Base-by-base conservation (phyloP, 78 protist genomes). In the Neovahlkampfia damariscottae region DNA sequence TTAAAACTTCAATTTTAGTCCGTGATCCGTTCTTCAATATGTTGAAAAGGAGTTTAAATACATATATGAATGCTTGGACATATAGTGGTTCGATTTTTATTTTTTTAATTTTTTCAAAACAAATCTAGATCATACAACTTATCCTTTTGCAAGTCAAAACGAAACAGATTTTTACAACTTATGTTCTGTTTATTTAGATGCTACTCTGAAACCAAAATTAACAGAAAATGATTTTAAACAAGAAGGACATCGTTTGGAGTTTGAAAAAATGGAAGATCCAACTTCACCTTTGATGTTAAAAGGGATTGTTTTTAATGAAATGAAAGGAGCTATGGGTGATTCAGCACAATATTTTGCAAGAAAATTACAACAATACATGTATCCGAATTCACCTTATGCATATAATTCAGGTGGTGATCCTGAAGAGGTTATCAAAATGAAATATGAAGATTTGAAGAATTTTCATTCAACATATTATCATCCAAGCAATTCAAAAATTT, bases 221-320 rank as follows among this genome's bases (percentile, higher is more conserved):
- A 1, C 19, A 79, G 32, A 29, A 50, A 7, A 2, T 8, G 96
- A 92, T 62, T 92, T 92, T 35, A 38, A 40, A 1, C 96, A 89
- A 40, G 96, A 92, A 27, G 96, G 94, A 36, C 91, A 91, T 62
- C 82, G 96, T 30, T 70, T 92, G 5, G 96, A 92, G 3, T 3
- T 1, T 8, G 70, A 2, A 66, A 27, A 74, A 66, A 68, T 80
- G 72, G 82, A 66, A 50, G 62, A 50, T 19, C 19, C 34, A 19
- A 50, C 62, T n/a, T 50, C 62, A 19, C 59, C 58, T 28, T 32
- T 88, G 28, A 62, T 75, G 29, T 74, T 80, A 79, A 88, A 92
- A 40, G 96, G 96, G 6, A 88, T 92, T 30, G 96, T 92, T 9
- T 89, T 72, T 78, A 92, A 89, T 59, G 96, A 92, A 68, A 92